Evolutionary conservation across 148 eudicot species (phyloP).

Genomic region (Camellia japonica): DNA sequence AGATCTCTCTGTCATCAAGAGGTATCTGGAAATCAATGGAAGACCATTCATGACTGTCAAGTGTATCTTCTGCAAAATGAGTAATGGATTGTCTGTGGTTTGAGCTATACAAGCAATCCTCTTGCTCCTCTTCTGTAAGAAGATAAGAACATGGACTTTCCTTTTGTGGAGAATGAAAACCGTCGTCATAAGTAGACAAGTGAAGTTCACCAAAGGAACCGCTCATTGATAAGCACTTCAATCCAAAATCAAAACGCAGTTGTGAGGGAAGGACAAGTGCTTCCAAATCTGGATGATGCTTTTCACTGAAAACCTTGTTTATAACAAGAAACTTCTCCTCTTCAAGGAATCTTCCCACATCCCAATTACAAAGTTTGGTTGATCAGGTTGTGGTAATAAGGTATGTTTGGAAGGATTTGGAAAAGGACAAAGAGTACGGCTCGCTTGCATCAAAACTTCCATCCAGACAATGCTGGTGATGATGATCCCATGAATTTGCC

Average conservation of each 20-base stretch:
- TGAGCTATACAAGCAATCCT: conserved; percentile 15
- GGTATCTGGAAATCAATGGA: conserved; percentile 16
- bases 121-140: conserved; percentile 18
- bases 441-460: conserved; percentile 5
- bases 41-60: conserved; percentile 2
- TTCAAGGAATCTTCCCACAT: conserved; percentile 22
- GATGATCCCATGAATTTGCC: conserved; percentile 23
- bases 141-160: conserved; percentile 2
- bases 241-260: conserved; percentile 21
- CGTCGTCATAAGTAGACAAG: conserved; percentile 16
- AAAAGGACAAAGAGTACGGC: conserved; percentile 5
- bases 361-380: conserved; percentile 5
- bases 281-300: conserved; percentile 19
- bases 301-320: conserved; percentile 21
- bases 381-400: conserved; percentile 18
- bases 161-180: conserved; percentile 17
- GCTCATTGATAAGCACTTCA: conserved; percentile 24
- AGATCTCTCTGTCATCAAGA: conserved; percentile 13
- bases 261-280: conserved; percentile 25
- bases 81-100: conserved; percentile 7
- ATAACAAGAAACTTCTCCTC: conserved; percentile 18
- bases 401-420: conserved; percentile 11
- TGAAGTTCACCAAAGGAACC: conserved; percentile 19
- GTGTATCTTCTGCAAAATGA: conserved; percentile 11
- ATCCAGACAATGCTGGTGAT: conserved; percentile 14